Percentiles rank a stretch among this genome's conserved stretches.
Evolutionary conservation across 495 filamentous ascomycete genomes (phyloP).

Genomic region (Penicillium goetzii): DNA sequence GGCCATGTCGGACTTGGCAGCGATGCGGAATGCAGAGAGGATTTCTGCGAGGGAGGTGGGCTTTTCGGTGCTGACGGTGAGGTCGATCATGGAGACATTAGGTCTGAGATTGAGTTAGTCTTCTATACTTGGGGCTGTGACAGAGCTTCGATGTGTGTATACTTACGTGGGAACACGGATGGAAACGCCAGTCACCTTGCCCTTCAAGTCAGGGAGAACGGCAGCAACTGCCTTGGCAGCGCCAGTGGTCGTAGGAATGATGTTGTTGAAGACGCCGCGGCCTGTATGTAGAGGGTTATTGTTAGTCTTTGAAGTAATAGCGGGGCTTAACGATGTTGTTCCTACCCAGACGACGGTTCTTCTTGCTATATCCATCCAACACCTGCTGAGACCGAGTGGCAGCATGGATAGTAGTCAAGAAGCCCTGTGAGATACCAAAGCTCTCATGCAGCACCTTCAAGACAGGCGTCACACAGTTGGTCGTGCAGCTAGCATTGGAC

Average conservation of each 20-base stretch:
- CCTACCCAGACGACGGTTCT: constrained; percentile 41
- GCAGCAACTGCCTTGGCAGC: constrained; percentile 41
- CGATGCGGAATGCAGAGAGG: constrained; percentile 35
- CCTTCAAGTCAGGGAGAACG: constrained; percentile 37
- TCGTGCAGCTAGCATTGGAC: constrained; percentile 43
- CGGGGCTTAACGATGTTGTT: background rate
- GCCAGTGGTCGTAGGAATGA: constrained; percentile 42
- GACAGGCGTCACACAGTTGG: constrained; percentile 42
- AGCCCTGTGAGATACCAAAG: constrained; percentile 39
- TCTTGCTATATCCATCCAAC: constrained; percentile 46
- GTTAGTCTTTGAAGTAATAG: background rate
- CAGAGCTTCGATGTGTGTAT: background rate
- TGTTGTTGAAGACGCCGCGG: constrained; percentile 41
- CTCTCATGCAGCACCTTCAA: constrained; percentile 38
- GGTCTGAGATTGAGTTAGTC: constrained; percentile 22
- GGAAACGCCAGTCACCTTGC: constrained; percentile 42
- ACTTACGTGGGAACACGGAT: constrained; percentile 43
- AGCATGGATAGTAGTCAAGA: constrained; percentile 42
- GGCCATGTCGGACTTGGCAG: constrained; percentile 34
- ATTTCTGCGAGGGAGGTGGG: constrained; percentile 40
- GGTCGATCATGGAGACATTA: constrained; percentile 44
- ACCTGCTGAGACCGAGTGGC: constrained; percentile 44
- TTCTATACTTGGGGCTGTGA: background rate
- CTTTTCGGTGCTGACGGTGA: constrained; percentile 39
- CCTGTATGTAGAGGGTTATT: constrained; percentile 19